These are phyloP conservation scores for Lepidium aucheri DNA, from an alignment of 345 rosid genomes.

Conservation along the genomic window DNA sequence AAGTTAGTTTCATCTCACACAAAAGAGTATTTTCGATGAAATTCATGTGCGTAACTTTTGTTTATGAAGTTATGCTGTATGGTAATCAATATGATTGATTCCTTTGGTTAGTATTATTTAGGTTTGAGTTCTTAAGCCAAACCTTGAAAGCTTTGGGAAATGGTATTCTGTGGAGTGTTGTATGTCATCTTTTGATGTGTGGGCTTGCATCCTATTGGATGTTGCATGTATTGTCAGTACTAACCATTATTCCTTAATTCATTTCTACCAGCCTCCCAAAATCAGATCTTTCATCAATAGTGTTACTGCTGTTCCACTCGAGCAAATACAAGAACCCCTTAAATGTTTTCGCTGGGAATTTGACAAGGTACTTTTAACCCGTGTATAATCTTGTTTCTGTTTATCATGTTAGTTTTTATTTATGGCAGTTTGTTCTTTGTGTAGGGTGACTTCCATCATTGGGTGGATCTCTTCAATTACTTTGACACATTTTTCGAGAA, in stretches of 20 bases:
- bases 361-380: slow-evolving; percentile 53
- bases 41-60: not conserved
- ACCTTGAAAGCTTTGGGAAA: not conserved
- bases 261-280: slow-evolving; percentile 70
- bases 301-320: slow-evolving; percentile 57
- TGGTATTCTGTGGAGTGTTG: not conserved
- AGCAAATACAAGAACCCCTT: slow-evolving; percentile 76
- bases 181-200: not conserved
- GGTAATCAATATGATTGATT: not conserved
- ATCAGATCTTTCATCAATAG: slow-evolving; percentile 71
- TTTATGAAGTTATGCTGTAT: not conserved
- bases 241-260: slow-evolving; percentile 3
- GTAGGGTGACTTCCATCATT: slow-evolving; percentile 98
- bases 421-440: slow-evolving; percentile 7
- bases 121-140: not conserved
- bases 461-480: slow-evolving; percentile 95
- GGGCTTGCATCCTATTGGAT: not conserved
- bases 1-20: not conserved
- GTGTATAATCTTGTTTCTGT: not conserved
- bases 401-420: slow-evolving; percentile 4
- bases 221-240: not conserved
- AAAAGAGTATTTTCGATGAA: not conserved
- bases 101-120: not conserved
- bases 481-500: slow-evolving; percentile 92
- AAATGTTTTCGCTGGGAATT: slow-evolving; percentile 80